Conservation (phyloP, 2,329 filamentous ascomycete species). For the Penicillium sp. region DNA sequence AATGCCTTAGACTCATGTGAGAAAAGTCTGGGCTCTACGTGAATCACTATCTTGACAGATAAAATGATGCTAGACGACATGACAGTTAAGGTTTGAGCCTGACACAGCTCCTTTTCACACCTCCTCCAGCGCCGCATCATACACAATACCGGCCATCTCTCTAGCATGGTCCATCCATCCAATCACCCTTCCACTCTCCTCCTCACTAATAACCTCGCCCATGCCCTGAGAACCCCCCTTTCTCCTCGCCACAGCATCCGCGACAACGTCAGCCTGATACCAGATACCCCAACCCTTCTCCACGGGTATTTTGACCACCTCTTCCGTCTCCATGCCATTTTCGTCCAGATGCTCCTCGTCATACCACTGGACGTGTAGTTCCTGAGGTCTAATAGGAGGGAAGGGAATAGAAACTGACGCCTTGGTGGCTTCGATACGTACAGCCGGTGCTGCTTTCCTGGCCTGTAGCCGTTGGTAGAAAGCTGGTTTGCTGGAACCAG, state of each 20-base stretch:
- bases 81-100: background rate
- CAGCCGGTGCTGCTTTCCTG: constrained; percentile 24
- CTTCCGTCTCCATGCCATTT: constrained; percentile 29
- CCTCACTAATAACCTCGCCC: constrained; percentile 20
- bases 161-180: constrained; percentile 27
- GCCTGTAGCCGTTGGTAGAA: constrained; percentile 25
- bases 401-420: constrained; percentile 31
- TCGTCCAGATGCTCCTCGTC: constrained; percentile 23
- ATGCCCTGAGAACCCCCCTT: background rate
- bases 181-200: constrained; percentile 24
- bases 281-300: constrained; percentile 31
- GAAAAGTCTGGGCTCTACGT: background rate
- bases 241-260: constrained; percentile 17
- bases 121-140: constrained; percentile 12
- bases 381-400: constrained; percentile 29
- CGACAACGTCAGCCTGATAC: constrained; percentile 36
- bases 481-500: constrained; percentile 19
- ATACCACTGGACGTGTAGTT: constrained; percentile 31
- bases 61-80: background rate
- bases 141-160: constrained; percentile 21
- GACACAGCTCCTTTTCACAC: constrained; percentile 1
- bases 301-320: constrained; percentile 28
- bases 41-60: background rate
- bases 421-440: constrained; percentile 30
- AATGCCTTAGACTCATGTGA: too few relatives aligned